These are phyloP conservation scores for Phytopythium chamaehyphon DNA, from an alignment of 352 stramenopile species.

Conservation along the genomic window DNA sequence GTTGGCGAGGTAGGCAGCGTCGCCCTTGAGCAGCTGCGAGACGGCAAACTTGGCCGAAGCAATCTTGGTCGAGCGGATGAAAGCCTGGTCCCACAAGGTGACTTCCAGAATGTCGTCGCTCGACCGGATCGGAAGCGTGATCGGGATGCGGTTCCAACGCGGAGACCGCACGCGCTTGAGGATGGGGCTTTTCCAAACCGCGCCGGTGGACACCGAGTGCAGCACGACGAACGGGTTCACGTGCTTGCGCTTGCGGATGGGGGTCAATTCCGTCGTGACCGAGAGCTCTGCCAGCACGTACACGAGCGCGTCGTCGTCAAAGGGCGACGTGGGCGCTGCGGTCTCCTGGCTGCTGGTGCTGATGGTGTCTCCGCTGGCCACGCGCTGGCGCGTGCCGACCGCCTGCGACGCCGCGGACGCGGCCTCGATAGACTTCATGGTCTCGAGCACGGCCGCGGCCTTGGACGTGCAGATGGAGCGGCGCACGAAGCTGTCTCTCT, in stretches of 20 bases:
- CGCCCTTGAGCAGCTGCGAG: conserved; percentile 35
- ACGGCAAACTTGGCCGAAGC: conserved; percentile 37
- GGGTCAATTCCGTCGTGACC: conserved; percentile 18
- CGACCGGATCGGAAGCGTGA: conserved; percentile 33
- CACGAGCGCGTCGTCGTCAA: conserved; percentile 14
- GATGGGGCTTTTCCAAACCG: conserved; percentile 45
- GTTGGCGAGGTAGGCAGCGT: conserved; percentile 29
- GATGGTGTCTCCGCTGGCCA: conserved; percentile 15
- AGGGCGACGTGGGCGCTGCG: conserved; percentile 1
- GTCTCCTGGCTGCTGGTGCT: conserved; percentile 24
- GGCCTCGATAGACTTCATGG: not conserved
- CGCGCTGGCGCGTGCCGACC: not conserved
- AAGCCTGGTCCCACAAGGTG: conserved; percentile 60
- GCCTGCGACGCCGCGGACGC: not conserved
- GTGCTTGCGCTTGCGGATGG: conserved; percentile 47
- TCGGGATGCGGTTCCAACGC: conserved; percentile 33
- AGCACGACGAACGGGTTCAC: conserved; percentile 57
- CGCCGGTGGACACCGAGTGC: conserved; percentile 21
- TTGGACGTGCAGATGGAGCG: conserved; percentile 6
- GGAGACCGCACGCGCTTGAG: conserved; percentile 33
- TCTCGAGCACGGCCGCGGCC: not conserved
- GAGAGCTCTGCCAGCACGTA: conserved; percentile 11
- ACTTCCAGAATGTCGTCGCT: conserved; percentile 40
- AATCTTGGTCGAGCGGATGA: conserved; percentile 61
- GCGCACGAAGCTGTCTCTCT: not conserved